Percentiles rank a stretch among this genome's conserved stretches.
phyloP scores from a whole-genome alignment of 805 yeast genomes.

The Starmerella stigmatis region DNA sequence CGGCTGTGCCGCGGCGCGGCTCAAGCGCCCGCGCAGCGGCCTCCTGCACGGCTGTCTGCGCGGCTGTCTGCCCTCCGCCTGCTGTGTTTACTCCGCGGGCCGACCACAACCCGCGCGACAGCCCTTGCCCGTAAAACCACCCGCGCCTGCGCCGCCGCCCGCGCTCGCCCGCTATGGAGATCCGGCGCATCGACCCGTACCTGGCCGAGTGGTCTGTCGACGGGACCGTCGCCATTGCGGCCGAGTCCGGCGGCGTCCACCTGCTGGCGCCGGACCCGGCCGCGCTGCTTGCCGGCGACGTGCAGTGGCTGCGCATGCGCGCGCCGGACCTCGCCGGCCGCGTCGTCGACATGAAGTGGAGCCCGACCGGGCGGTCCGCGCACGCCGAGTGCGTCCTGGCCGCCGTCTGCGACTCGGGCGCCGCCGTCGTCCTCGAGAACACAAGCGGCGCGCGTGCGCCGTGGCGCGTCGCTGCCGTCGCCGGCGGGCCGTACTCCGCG shows the following conservation, averaged over 20 bases:
- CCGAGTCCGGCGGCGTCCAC: conserved; percentile 11
- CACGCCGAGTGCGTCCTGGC: conserved; percentile 9
- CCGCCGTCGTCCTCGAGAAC: conserved; percentile 5
- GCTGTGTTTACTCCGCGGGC: background rate
- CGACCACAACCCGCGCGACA: background rate
- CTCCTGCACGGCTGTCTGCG: too few relatives aligned
- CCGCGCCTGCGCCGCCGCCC: background rate
- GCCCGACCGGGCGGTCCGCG: conserved; percentile 6
- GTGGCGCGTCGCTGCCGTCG: background rate
- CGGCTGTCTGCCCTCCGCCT: too few relatives aligned
- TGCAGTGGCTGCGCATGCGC: conserved; percentile 11
- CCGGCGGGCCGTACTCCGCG: conserved; percentile 3
- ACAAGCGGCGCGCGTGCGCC: background rate
- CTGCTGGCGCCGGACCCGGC: conserved; percentile 9
- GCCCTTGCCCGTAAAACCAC: background rate
- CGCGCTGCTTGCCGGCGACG: conserved; percentile 1
- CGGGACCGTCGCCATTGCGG: conserved; percentile 17
- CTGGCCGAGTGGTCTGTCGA: conserved; percentile 15
- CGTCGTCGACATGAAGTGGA: conserved; percentile 15
- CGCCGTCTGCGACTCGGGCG: conserved; percentile 11
- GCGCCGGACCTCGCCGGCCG: conserved; percentile 6
- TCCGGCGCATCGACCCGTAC: conserved; percentile 19
- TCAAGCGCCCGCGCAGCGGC: too few relatives aligned
- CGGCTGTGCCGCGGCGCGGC: too few relatives aligned
- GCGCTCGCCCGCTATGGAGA: conserved; percentile 16